A percentile compares a stretch with the other conserved stretches of the same genome.
These are phyloP conservation scores for Kurtzmaniella cleridarum DNA, from an alignment of 805 yeast genomes.

Conservation along the genomic window DNA sequence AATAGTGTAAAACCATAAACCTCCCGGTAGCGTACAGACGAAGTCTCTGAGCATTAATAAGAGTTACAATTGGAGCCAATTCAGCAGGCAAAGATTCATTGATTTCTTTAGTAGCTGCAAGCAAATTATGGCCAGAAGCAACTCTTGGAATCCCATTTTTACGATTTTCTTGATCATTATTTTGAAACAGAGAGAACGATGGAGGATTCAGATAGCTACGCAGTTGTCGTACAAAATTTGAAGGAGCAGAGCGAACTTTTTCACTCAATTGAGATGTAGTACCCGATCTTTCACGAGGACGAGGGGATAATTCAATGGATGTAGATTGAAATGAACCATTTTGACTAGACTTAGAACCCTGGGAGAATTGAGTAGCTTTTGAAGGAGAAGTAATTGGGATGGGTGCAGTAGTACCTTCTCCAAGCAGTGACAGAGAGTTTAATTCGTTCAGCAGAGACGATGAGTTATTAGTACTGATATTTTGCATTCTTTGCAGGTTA, in stretches of 20 bases:
- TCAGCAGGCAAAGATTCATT: slow-evolving; percentile 49
- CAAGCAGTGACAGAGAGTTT: too few species aligned
- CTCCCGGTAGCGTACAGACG: slow-evolving; percentile 58
- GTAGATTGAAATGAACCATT: slow-evolving; percentile 4
- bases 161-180: not conserved
- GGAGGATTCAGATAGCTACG: slow-evolving; percentile 17
- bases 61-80: slow-evolving; percentile 64
- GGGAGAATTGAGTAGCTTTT: not conserved
- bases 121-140: slow-evolving; percentile 3
- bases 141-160: slow-evolving; percentile 5
- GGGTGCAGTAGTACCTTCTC: too few species aligned
- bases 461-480: too few species aligned
- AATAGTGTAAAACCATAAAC: slow-evolving; percentile 18
- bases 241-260: slow-evolving; percentile 26
- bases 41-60: slow-evolving; percentile 64
- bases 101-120: slow-evolving; percentile 14
- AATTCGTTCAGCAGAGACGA: too few species aligned
- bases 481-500: too few species aligned
- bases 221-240: slow-evolving; percentile 29
- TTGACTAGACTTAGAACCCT: slow-evolving; percentile 4
- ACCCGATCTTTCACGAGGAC: not conserved
- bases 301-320: not conserved
- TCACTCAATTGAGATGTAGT: slow-evolving; percentile 15
- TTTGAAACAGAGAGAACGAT: slow-evolving; percentile 3
- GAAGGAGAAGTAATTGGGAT: too few species aligned